Conservation (phyloP, 306 rosid species). For the Citrullus colocynthis region DNA sequence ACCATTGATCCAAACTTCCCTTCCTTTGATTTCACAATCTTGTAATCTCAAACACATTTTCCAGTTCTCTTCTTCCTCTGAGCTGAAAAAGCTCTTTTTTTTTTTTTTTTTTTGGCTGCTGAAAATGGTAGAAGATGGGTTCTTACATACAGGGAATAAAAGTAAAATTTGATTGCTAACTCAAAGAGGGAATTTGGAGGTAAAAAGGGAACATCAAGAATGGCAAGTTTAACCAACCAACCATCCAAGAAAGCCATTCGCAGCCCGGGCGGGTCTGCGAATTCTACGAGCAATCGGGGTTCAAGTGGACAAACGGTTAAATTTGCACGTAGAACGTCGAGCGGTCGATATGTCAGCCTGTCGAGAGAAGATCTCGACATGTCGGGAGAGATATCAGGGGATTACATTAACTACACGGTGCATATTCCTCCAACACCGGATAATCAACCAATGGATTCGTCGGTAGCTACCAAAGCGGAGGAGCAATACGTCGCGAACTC, state of each 20-base stretch:
- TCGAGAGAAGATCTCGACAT: constrained; percentile 84
- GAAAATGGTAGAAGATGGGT: background rate
- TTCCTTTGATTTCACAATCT: background rate
- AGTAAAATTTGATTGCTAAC: background rate
- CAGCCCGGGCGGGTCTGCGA: constrained; percentile 27
- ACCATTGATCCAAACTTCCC: background rate
- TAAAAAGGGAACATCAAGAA: background rate
- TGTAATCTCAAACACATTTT: constrained; percentile 5
- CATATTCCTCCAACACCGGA: constrained; percentile 88
- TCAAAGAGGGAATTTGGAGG: no score
- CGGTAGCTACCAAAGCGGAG: constrained; percentile 70
- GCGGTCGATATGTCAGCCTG: constrained; percentile 65
- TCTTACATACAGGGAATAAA: background rate
- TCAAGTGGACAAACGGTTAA: constrained; percentile 45
- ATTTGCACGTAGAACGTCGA: constrained; percentile 74
- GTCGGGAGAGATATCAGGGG: constrained; percentile 57
- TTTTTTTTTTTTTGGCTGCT: background rate
- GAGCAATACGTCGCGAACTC: constrained; percentile 87
- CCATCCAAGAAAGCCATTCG: constrained; percentile 49
- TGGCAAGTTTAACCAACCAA: constrained; percentile 44
- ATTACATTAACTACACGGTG: constrained; percentile 79
- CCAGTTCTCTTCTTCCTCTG: background rate
- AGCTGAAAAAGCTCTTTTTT: background rate
- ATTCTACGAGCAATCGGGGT: constrained; percentile 27
- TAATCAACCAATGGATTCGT: constrained; percentile 66